Conservation (phyloP, 2,329 filamentous ascomycete species). For the Alternaria tenuissima region DNA sequence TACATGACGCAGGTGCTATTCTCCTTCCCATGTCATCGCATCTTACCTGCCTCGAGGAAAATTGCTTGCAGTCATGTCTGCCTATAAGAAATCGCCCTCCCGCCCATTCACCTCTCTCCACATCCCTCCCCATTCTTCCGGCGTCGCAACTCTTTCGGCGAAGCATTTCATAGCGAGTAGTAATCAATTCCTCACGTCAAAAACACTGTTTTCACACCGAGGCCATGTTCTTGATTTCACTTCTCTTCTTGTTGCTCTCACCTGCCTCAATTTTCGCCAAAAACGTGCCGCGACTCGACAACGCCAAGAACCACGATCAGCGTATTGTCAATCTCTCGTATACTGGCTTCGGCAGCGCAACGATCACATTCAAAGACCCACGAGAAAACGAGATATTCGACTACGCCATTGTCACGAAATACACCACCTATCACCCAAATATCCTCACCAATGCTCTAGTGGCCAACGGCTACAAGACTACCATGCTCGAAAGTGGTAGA, state of each 20-base stretch:
- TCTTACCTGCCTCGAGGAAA: not conserved
- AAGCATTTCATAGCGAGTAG: not conserved
- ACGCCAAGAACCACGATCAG: not conserved
- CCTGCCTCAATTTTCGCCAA: not conserved
- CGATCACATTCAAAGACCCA: not conserved
- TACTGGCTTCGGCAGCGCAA: not conserved
- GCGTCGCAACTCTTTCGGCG: not conserved
- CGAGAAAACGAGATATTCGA: not conserved
- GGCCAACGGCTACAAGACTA: not conserved
- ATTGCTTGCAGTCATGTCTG: not conserved
- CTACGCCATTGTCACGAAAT: constrained; percentile 13
- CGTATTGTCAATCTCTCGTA: not conserved
- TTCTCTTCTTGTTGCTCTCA: not conserved
- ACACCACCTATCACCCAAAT: constrained; percentile 12
- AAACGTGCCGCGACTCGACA: not conserved
- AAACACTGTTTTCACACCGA: too few species aligned
- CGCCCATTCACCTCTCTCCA: not conserved
- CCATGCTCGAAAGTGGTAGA: not conserved
- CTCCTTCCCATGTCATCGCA: not conserved
- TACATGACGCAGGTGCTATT: not conserved
- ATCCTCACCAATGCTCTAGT: constrained; percentile 9
- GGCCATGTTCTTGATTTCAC: not conserved
- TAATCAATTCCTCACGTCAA: not conserved
- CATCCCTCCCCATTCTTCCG: not conserved
- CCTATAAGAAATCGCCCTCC: not conserved